Evolutionary conservation across 2,329 filamentous ascomycete species (phyloP).

Genomic region (Sporothrix dimorphospora): DNA sequence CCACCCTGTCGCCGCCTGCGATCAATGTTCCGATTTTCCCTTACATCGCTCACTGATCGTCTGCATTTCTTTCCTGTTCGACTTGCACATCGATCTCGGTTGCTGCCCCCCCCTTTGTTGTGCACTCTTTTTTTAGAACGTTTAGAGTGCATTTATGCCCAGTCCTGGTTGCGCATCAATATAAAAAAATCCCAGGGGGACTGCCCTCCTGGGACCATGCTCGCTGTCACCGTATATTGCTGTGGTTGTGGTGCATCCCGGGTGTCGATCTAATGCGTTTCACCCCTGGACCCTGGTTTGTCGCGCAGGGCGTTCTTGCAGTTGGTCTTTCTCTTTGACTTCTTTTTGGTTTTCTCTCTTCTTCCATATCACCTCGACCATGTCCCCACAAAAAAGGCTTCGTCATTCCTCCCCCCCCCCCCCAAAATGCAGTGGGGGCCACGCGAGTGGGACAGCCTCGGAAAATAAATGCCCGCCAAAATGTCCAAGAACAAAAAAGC

Average conservation of each 20-base stretch:
- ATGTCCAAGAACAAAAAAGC: not conserved
- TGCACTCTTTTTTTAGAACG: not conserved
- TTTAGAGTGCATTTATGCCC: not conserved
- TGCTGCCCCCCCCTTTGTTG: not conserved
- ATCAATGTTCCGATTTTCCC: not conserved
- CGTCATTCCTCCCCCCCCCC: not conserved
- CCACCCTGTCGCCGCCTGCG: no score
- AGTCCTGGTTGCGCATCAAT: not conserved
- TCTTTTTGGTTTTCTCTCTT: no score
- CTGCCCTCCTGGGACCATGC: not conserved
- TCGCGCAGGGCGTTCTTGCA: not conserved
- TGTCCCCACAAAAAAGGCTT: slow-evolving; percentile 1
- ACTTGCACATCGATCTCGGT: not conserved
- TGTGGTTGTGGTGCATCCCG: not conserved
- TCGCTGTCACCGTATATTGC: not conserved
- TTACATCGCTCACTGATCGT: not conserved
- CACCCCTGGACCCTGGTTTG: not conserved
- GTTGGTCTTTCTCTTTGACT: not conserved
- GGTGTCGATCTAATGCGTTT: slow-evolving; percentile 4
- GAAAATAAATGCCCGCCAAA: not conserved
- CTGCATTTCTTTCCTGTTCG: not conserved
- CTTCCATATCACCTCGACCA: no score
- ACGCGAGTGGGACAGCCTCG: not conserved
- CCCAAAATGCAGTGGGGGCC: not conserved
- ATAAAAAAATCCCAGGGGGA: not conserved